Base-by-base conservation (phyloP, 108 stramenopile genomes). In the Aurantiochytrium sp. region DNA sequence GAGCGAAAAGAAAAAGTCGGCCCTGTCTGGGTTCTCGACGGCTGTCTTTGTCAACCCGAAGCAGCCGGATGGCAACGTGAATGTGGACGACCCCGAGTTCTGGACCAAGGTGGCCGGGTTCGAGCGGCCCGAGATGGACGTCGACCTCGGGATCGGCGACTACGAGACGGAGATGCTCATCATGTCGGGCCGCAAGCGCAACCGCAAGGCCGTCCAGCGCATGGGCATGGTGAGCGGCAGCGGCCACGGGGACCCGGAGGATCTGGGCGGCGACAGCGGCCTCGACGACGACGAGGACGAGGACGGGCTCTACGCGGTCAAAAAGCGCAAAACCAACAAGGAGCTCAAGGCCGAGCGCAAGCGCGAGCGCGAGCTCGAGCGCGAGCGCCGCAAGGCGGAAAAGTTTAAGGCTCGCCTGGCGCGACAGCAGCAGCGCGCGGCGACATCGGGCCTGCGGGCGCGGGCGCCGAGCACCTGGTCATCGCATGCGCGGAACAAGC, bases 91-190 rank as follows among this genome's bases (percentile, higher is more conserved):
- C 32, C 87, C 87, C 31, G 65, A 87, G 52, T 87, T 87, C 34
- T 87, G 87, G 87, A 87, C 65, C 36, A 87, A 87, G 87, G 59
- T 87, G n/a, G 73, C 73, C 6, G 73, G 73, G 12, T 81, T 81
- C 4, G 45, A 81, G 30, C n/a, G 30, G 15, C 73, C 73, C 39
- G 59, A 65, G 59, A 19, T 27, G 1, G 59, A 65, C 59, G 34
- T 65, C 59, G 59, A 65, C 1, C 24, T 65, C 27, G 59, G 53
- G 17, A 12, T 54, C 53, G 68, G 73, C 6, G 73, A 81, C 45
- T 24, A 48, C 32, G 42, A 41, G 39, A 81, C 42, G 10, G 73
- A 81, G 73, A n/a, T 27, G 73, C 39, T 81, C 45, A n/a, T 81
- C 24, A 24, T 41, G n/a, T 41, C 39, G n/a, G 73, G 73, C 12